Conservation (phyloP, 257 asterid genomes). For the Galeopsis tetrahit region DNA sequence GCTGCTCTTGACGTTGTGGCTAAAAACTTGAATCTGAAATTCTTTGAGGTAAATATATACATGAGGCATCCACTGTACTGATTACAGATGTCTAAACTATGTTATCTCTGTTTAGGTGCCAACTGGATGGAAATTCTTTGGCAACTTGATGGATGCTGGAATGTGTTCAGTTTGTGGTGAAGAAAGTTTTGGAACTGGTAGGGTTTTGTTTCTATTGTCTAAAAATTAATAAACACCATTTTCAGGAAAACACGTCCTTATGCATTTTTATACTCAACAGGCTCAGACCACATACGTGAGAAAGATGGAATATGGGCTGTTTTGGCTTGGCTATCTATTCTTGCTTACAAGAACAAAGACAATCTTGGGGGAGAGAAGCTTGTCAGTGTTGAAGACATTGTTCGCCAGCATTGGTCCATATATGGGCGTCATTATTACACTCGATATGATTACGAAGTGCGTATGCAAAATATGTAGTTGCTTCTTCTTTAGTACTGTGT, state of each 20-base stretch:
- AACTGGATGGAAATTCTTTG: slow-evolving; percentile 99
- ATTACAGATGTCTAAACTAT: slow-evolving; percentile 35
- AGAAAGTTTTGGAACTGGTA: slow-evolving; percentile 99
- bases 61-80: slow-evolving; percentile 1
- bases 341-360: slow-evolving; percentile 89
- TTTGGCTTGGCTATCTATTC: slow-evolving; percentile 92
- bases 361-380: slow-evolving; percentile 74
- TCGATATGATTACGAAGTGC: slow-evolving; percentile 95
- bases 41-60: slow-evolving; percentile 72
- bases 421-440: slow-evolving; percentile 98
- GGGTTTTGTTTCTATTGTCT: slow-evolving; percentile 27
- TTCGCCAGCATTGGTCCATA: slow-evolving; percentile 90
- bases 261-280: slow-evolving; percentile 43
- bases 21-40: slow-evolving; percentile 76
- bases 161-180: slow-evolving; percentile 98
- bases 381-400: slow-evolving; percentile 90
- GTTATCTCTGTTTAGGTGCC: slow-evolving; percentile 66
- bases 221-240: neutral
- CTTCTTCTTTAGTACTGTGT: neutral
- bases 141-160: slow-evolving; percentile 99
- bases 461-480: slow-evolving; percentile 21
- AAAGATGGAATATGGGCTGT: slow-evolving; percentile 99
- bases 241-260: slow-evolving; percentile 22
- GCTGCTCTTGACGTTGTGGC: slow-evolving; percentile 99
- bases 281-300: slow-evolving; percentile 98